These are phyloP conservation scores for Sporisorium exsertum DNA, from an alignment of 1,284 basidiomycete species.

Conservation along the genomic window DNA sequence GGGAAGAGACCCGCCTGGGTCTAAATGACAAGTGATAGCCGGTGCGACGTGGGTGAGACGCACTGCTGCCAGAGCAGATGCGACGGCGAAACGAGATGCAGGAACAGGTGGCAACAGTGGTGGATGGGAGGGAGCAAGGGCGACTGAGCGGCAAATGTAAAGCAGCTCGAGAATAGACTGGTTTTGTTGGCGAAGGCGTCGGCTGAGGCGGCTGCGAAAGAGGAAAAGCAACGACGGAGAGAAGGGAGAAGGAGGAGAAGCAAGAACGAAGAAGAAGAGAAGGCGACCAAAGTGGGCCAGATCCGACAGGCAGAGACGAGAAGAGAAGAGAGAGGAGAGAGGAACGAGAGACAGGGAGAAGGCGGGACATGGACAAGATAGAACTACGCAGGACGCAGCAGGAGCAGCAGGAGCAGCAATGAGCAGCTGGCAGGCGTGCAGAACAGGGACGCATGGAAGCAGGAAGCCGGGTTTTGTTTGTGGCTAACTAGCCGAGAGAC, in stretches of 20 bases:
- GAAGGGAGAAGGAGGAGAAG: not conserved
- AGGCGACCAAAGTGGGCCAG: not conserved
- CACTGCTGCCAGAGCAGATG: not conserved
- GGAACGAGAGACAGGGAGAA: not conserved
- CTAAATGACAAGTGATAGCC: not conserved
- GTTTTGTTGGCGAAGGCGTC: not conserved
- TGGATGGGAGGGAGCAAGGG: not conserved
- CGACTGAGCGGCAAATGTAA: not conserved
- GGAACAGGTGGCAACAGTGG: not conserved
- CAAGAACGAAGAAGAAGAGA: not conserved
- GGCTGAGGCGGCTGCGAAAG: not conserved
- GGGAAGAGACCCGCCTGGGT: not conserved
- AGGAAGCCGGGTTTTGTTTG: constrained; percentile 44
- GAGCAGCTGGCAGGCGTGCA: constrained; percentile 17
- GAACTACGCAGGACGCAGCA: too few species aligned
- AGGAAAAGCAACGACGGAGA: not conserved
- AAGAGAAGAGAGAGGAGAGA: not conserved
- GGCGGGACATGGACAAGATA: not conserved
- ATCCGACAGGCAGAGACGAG: too few species aligned
- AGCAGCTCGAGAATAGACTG: not conserved
- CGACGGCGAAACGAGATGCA: not conserved
- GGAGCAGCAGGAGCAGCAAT: too few species aligned
- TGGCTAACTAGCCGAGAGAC: constrained; percentile 18
- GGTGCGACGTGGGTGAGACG: not conserved
- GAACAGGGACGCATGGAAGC: constrained; percentile 29